A percentile compares a stretch with the other conserved stretches of the same genome.
Conservation (phyloP, 176 grass and related monocot genomes). For the Carex scoparia region DNA sequence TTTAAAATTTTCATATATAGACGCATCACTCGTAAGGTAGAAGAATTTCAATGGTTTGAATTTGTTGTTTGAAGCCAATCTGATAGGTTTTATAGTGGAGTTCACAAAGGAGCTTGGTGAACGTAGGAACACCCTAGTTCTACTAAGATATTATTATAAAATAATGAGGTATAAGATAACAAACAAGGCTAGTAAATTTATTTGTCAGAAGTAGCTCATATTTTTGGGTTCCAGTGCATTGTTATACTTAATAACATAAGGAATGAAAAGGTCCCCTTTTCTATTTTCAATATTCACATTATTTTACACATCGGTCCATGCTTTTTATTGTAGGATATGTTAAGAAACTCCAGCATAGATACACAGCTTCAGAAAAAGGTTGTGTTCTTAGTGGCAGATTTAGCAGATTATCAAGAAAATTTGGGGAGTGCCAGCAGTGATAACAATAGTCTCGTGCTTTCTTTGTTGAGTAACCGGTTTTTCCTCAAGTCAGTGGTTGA, state of each 20-base stretch:
- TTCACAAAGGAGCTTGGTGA: no score
- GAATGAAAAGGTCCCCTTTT: neutral
- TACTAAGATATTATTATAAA: no score
- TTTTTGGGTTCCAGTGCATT: neutral
- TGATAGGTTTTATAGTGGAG: no score
- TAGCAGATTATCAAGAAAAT: constrained; percentile 68
- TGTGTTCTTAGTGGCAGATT: constrained; percentile 61
- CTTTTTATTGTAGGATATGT: constrained; percentile 55
- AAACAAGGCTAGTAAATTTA: neutral
- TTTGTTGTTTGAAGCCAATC: no score
- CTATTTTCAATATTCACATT: neutral
- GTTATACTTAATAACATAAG: neutral
- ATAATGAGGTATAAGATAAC: neutral
- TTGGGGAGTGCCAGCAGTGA: constrained; percentile 14
- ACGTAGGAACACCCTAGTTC: no score
- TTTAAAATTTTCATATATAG: no score
- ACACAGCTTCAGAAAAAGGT: constrained; percentile 63
- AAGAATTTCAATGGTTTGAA: no score
- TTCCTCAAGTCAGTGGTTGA: constrained; percentile 63
- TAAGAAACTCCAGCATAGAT: constrained; percentile 41
- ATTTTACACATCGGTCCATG: neutral
- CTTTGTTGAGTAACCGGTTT: constrained; percentile 53
- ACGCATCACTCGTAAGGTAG: no score
- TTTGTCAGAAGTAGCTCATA: neutral
- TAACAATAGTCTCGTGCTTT: constrained; percentile 21